Percentiles rank a stretch among this genome's conserved stretches.
Conservation (phyloP, 2,329 filamentous ascomycete species). For the Pseudogymnoascus sp. region DNA sequence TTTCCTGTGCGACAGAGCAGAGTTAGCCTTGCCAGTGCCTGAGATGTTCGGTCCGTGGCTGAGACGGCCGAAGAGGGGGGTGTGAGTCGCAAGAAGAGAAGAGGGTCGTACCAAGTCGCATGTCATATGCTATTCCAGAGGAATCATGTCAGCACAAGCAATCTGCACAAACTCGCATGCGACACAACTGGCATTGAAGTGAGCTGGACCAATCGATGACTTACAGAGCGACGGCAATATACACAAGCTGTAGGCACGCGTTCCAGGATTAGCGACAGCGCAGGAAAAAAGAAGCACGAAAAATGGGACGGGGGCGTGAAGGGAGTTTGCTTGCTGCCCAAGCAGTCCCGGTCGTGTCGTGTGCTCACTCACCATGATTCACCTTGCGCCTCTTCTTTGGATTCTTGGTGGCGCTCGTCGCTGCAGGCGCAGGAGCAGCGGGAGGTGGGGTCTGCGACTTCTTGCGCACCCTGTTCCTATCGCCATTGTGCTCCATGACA, state of each 20-base stretch:
- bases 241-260: constrained; percentile 64
- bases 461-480: constrained; percentile 27
- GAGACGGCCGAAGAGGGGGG: constrained; percentile 15
- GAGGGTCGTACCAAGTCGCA: constrained; percentile 69
- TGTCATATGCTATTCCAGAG: constrained; percentile 68
- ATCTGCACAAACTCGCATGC: constrained; percentile 27
- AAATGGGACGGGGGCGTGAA: constrained; percentile 19
- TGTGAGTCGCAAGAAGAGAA: constrained; percentile 17
- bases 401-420: constrained; percentile 40
- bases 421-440: constrained; percentile 19
- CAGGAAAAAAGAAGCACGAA: constrained; percentile 11
- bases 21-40: constrained; percentile 26
- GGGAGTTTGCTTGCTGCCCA: constrained; percentile 17
- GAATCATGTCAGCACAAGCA: constrained; percentile 30
- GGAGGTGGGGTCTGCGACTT: constrained; percentile 27
- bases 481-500: constrained; percentile 32
- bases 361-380: constrained; percentile 64
- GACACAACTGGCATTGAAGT: constrained; percentile 21
- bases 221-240: constrained; percentile 85
- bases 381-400: constrained; percentile 84
- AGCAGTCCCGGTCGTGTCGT: constrained; percentile 12
- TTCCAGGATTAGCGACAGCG: constrained; percentile 28
- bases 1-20: constrained; percentile 54
- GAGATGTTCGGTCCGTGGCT: constrained; percentile 27
- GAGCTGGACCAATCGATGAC: constrained; percentile 38